These are phyloP conservation scores for Lyophyllum atratum DNA, from an alignment of 768 basidiomycete species.

Conservation along the genomic window DNA sequence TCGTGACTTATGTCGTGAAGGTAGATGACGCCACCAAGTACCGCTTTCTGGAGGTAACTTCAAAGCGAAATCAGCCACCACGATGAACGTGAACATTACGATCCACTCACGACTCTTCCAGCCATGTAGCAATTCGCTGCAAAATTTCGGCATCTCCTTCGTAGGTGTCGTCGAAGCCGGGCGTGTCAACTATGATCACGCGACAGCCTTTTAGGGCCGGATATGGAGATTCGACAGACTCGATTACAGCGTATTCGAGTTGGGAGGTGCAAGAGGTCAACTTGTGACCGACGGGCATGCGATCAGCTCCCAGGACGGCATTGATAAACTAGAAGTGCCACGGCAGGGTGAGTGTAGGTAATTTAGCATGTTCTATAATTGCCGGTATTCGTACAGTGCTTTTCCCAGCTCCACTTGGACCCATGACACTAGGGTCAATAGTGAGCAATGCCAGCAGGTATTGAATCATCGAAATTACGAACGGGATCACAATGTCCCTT, in stretches of 20 bases:
- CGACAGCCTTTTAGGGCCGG: neutral
- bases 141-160: conserved; percentile 19
- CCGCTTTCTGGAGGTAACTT: neutral
- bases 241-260: neutral
- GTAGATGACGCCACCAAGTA: conserved; percentile 5
- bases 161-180: conserved; percentile 23
- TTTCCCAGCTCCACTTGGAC: conserved; percentile 21
- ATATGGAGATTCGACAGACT: neutral
- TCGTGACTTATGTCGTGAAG: conserved; percentile 2
- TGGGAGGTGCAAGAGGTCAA: neutral
- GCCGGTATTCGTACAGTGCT: conserved; percentile 16
- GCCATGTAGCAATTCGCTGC: conserved; percentile 19
- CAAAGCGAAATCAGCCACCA: neutral
- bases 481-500: neutral
- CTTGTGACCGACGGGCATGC: neutral
- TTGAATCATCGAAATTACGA: neutral
- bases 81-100: neutral
- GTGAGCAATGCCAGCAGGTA: neutral
- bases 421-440: conserved; percentile 17
- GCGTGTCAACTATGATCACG: conserved; percentile 22
- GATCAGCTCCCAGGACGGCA: neutral
- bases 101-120: conserved; percentile 4
- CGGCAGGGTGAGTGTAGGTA: neutral
- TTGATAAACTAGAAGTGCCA: conserved; percentile 19
- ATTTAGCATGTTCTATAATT: neutral